These are phyloP conservation scores for Larix kaempferi DNA, from an alignment of 75 land plant genomes.

Conservation along the genomic window DNA sequence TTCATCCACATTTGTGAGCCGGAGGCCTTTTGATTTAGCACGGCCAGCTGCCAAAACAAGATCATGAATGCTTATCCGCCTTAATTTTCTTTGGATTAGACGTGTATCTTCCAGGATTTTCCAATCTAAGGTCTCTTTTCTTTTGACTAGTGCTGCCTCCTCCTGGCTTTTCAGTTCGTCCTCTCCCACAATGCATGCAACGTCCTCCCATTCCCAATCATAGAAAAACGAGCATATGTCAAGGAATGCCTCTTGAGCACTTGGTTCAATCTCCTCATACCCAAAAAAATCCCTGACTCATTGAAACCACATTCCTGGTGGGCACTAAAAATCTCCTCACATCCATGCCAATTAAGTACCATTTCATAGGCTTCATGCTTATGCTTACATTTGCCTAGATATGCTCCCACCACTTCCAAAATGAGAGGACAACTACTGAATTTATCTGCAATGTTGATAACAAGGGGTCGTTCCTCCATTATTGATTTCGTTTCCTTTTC, in stretches of 20 bases:
- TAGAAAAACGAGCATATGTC: not conserved
- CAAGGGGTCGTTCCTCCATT: not conserved
- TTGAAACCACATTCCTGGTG: not conserved
- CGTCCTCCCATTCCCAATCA: not conserved
- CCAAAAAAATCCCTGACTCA: not conserved
- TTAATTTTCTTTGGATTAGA: no score
- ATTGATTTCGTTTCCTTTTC: not conserved
- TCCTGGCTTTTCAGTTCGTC: no score
- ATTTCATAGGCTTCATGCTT: not conserved
- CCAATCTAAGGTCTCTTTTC: no score
- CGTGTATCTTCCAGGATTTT: no score
- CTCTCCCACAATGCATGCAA: no score
- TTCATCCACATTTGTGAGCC: not conserved
- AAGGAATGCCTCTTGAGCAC: not conserved
- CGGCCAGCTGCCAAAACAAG: no score
- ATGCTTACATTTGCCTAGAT: no score
- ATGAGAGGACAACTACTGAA: not conserved
- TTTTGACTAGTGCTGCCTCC: no score
- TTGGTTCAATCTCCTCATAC: not conserved
- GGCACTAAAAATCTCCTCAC: not conserved
- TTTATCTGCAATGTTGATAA: not conserved
- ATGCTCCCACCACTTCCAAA: not conserved
- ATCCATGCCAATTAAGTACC: not conserved
- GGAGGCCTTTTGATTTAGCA: not conserved
- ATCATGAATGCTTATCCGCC: no score